These are phyloP conservation scores for Trichoderma sp. DNA, from an alignment of 2,329 filamentous ascomycete genomes.

Conservation along the genomic window DNA sequence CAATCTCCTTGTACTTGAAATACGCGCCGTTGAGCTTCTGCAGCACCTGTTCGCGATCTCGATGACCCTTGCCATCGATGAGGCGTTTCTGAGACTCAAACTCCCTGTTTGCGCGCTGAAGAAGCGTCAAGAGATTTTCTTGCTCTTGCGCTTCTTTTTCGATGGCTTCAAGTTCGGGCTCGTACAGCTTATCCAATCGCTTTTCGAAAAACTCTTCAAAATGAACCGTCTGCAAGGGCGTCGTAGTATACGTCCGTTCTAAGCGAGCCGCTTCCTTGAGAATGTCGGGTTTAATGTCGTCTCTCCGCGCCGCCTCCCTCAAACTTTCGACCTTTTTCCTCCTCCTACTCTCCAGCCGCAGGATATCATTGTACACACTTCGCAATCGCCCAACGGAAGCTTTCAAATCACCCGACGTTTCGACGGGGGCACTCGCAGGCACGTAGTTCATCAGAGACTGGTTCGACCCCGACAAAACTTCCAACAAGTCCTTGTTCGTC, in stretches of 20 bases:
- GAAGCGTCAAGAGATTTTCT: constrained; percentile 63
- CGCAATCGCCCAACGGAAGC: constrained; percentile 74
- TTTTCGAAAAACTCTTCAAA: constrained; percentile 90
- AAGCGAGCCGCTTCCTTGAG: constrained; percentile 78
- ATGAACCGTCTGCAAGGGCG: constrained; percentile 79
- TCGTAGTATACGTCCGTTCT: constrained; percentile 82
- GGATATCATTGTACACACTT: constrained; percentile 79
- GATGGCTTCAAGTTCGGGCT: constrained; percentile 69
- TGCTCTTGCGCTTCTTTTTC: constrained; percentile 74
- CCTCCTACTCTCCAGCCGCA: constrained; percentile 75
- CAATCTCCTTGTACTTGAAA: constrained; percentile 93
- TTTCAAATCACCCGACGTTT: constrained; percentile 78
- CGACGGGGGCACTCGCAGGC: constrained; percentile 75
- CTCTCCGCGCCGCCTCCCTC: constrained; percentile 73
- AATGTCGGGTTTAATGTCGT: constrained; percentile 86
- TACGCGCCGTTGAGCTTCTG: constrained; percentile 90
- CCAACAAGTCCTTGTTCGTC: constrained; percentile 70
- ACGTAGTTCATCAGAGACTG: constrained; percentile 83
- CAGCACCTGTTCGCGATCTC: constrained; percentile 78
- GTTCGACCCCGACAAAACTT: constrained; percentile 74
- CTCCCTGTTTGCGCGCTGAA: constrained; percentile 72
- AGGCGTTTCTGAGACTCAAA: constrained; percentile 71
- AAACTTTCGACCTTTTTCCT: constrained; percentile 76
- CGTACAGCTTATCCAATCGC: constrained; percentile 72
- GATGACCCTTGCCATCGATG: constrained; percentile 59